A percentile compares a stretch with the other conserved stretches of the same genome.
These are phyloP conservation scores for Diplodia seriata DNA, from an alignment of 2,329 filamentous ascomycete genomes.

Conservation along the genomic window DNA sequence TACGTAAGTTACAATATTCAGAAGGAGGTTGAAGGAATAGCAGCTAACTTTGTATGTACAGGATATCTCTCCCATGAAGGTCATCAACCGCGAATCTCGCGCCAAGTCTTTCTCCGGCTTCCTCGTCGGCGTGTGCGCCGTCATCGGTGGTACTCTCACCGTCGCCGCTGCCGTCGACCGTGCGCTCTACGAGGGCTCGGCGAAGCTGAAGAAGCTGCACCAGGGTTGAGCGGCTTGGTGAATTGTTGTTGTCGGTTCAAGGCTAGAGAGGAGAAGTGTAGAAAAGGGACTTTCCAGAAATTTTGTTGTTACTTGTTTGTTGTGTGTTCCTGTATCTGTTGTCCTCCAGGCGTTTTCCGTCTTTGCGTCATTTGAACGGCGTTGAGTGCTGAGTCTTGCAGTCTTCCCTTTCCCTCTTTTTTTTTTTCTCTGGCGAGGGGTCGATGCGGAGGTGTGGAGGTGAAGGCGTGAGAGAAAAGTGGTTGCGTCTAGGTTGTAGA, in stretches of 20 bases:
- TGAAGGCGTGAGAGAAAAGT: not conserved
- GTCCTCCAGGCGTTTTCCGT: not conserved
- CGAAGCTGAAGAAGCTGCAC: constrained; percentile 86
- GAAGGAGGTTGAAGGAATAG: not conserved
- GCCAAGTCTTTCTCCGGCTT: constrained; percentile 91
- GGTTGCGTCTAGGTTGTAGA: not conserved
- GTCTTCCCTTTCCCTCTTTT: not conserved
- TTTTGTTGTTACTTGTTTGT: not conserved
- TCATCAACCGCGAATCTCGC: constrained; percentile 92
- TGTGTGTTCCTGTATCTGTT: not conserved
- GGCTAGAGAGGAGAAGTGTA: constrained; percentile 7
- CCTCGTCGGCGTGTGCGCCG: constrained; percentile 90
- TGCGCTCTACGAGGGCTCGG: constrained; percentile 85
- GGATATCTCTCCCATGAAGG: constrained; percentile 99
- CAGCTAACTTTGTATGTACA: constrained; percentile 44
- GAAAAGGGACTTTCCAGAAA: not conserved
- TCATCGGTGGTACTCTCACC: constrained; percentile 92
- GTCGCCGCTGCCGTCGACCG: constrained; percentile 94
- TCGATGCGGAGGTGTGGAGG: not conserved
- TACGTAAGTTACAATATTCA: constrained; percentile 71
- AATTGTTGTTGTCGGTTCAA: too few species aligned
- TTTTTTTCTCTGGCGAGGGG: not conserved
- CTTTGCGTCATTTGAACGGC: not conserved
- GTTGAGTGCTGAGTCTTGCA: not conserved
- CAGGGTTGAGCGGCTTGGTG: constrained; percentile 53